Base-by-base conservation (phyloP, 116 monocot species). In the Phalaenopsis hybrid region DNA sequence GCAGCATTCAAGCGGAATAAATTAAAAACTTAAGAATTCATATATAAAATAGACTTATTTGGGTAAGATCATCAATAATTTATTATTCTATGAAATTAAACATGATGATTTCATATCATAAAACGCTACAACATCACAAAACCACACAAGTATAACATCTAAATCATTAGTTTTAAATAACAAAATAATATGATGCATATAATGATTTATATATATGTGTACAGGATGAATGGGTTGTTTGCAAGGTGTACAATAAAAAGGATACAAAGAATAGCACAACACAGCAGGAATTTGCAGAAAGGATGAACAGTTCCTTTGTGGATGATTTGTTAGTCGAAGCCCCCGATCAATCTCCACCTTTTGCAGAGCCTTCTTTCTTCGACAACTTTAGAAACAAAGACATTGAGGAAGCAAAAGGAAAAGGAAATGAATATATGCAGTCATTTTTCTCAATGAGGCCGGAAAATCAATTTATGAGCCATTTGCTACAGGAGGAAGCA, bases 201-300 rank as follows among this genome's bases (percentile, higher is more conserved):
- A 74, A 55, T 55, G 55, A 55, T 55, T 44, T 16, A 37, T 10
- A 8, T 59, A 7, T n/a, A 23, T 37, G 2, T 37, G 37, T 67
- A 31, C 45, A 80, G 80, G 67, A 80, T 13, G 61, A 63, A 43
- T 80, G 80, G 80, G 80, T 68, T 18, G 80, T 80, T 16, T 59
- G 37, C 65, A 80, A 65, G 65, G 80, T 80, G 8, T 80, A 63
- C 48, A 58, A 67, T 31, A 80, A 80, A 46, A 80, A 46, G n/a
- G 46, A 80, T 20, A 61, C 65, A 10, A n/a, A 67, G 65, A n/a
- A 2, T 8, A 67, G 65, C 65, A 55, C 55, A 55, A 3, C 13
- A 55, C 55, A 55, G 15, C 55, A 55, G 55, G 55, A 55, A 55
- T 21, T 28, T n/a, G 65, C 65, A 28, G 23, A 67, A 28, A 67